Evolutionary conservation across 108 stramenopile species (phyloP).

Genomic region (Conticribra guillardii): DNA sequence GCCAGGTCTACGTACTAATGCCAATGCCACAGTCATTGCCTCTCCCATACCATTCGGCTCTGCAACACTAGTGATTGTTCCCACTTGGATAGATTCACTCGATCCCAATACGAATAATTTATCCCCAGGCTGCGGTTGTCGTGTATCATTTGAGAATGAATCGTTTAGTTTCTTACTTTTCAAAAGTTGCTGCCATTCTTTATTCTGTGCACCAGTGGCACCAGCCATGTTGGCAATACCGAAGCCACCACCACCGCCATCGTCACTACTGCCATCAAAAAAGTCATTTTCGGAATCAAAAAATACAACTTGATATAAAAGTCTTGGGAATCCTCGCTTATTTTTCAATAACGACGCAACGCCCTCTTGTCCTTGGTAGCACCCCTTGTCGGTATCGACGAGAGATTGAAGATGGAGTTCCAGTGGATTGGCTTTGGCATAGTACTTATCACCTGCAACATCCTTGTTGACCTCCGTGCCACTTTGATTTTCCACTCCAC

Average conservation of each 20-base stretch:
- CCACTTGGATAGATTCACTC: constrained; percentile 68
- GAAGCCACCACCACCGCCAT: constrained; percentile 39
- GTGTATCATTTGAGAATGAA: constrained; percentile 56
- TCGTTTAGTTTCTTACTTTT: constrained; percentile 40
- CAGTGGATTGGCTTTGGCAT: constrained; percentile 65
- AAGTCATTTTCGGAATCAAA: constrained; percentile 75
- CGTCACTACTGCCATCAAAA: constrained; percentile 58
- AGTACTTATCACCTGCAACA: constrained; percentile 17
- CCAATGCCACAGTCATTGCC: constrained; percentile 58
- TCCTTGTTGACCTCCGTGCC: no score
- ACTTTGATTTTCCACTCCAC: not conserved
- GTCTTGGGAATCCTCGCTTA: constrained; percentile 71
- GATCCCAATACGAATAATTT: constrained; percentile 76
- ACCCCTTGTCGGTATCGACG: constrained; percentile 78
- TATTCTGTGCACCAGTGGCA: constrained; percentile 23
- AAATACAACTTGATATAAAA: constrained; percentile 75
- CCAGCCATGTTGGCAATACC: constrained; percentile 22
- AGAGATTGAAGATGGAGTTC: constrained; percentile 66
- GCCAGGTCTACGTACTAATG: constrained; percentile 63
- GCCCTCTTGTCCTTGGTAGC: constrained; percentile 89
- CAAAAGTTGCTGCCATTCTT: constrained; percentile 27
- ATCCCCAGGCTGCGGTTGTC: constrained; percentile 60
- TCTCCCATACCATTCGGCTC: constrained; percentile 78
- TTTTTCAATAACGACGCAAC: constrained; percentile 83
- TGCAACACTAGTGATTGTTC: constrained; percentile 73